Percentiles rank a stretch among this genome's conserved stretches.
Conservation (phyloP, 2,329 filamentous ascomycete genomes). For the Meredithiella fracta region DNA sequence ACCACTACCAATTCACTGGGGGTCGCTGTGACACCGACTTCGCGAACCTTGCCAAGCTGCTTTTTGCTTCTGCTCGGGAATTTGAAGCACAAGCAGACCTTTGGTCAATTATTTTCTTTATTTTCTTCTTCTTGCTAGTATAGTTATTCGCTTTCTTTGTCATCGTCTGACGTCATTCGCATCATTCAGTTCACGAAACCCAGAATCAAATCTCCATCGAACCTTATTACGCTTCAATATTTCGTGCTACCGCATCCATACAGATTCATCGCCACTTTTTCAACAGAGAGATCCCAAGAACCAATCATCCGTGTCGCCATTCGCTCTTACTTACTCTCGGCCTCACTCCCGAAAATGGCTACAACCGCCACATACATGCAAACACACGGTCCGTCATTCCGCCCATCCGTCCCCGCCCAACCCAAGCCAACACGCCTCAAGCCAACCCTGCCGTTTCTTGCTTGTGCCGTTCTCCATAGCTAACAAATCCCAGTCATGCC, state of each 20-base stretch:
- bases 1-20: no score
- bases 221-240: not conserved
- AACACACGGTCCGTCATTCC: not conserved
- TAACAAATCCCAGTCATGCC: slow-evolving; percentile 5
- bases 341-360: not conserved
- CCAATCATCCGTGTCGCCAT: not conserved
- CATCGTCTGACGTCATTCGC: no score
- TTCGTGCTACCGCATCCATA: not conserved
- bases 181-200: no score
- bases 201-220: no score
- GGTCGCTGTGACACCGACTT: not conserved
- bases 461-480: not conserved
- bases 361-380: not conserved
- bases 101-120: not conserved
- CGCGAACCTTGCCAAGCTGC: not conserved
- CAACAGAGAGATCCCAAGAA: no score
- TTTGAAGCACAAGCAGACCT: not conserved
- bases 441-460: not conserved
- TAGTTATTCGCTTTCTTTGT: not conserved
- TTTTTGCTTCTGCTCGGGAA: not conserved
- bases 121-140: not conserved
- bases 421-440: no score
- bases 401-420: no score
- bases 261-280: not conserved
- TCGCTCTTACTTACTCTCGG: not conserved